Conservation (phyloP, 1,139 yeast species). For the Casaregolazyma suthepensis region DNA sequence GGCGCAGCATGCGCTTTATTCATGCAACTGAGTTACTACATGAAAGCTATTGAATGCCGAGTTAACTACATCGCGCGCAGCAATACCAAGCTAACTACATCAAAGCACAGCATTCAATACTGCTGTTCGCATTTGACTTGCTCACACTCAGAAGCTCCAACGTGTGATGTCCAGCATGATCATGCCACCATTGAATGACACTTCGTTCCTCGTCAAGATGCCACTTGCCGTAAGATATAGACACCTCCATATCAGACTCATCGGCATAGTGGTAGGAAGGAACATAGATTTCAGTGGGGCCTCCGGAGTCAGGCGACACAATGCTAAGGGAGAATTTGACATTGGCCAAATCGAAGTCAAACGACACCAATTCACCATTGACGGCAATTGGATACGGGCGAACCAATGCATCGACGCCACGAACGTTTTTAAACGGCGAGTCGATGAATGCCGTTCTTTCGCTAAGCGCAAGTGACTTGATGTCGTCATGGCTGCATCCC, state of each 20-base stretch:
- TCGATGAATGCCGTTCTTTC: not conserved
- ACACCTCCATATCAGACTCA: constrained; percentile 36
- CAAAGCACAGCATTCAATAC: constrained; percentile 6
- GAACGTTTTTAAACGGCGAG: constrained; percentile 15
- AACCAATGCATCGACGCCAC: constrained; percentile 64
- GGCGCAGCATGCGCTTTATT: too few relatives aligned
- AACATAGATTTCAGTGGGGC: constrained; percentile 55
- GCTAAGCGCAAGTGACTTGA: constrained; percentile 1
- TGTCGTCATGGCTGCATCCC: constrained; percentile 1
- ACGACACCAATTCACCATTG: constrained; percentile 44
- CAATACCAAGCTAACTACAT: constrained; percentile 7
- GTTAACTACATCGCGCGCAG: not conserved
- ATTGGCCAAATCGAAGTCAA: constrained; percentile 50
- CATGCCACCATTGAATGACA: constrained; percentile 65
- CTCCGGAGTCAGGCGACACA: constrained; percentile 19
- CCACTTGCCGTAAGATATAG: constrained; percentile 50
- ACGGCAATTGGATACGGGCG: constrained; percentile 66
- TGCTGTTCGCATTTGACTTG: constrained; percentile 1
- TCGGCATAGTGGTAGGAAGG: constrained; percentile 63
- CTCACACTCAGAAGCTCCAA: constrained; percentile 10
- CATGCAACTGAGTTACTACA: not conserved
- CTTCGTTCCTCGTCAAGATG: constrained; percentile 47
- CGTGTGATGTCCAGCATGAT: constrained; percentile 36
- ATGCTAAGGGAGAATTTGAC: constrained; percentile 47
- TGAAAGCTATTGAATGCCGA: not conserved